phyloP scores from a whole-genome alignment of 2,329 filamentous ascomycete species.

The Aspergillus spinulosporus region DNA sequence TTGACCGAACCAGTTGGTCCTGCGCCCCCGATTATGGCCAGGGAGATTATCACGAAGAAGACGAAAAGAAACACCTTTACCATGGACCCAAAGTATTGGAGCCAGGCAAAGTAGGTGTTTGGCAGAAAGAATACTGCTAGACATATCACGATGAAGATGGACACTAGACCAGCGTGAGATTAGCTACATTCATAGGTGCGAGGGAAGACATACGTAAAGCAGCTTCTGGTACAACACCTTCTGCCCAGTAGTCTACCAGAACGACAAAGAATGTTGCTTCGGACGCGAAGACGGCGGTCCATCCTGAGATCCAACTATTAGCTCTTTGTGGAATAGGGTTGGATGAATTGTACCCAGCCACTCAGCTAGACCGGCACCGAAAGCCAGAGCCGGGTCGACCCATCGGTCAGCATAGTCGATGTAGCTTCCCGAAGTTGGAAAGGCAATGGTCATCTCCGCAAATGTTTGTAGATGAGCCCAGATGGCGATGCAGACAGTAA shows the following conservation, averaged over 20 bases:
- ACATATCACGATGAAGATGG: constrained; percentile 16
- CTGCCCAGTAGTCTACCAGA: constrained; percentile 13
- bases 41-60: constrained; percentile 36
- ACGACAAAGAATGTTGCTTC: constrained; percentile 15
- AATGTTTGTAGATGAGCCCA: constrained; percentile 15
- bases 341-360: constrained; percentile 20
- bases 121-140: constrained; percentile 29
- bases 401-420: constrained; percentile 42
- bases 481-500: constrained; percentile 7
- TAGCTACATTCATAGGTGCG: background rate
- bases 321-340: background rate
- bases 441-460: constrained; percentile 15
- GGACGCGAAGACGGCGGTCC: constrained; percentile 10
- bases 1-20: constrained; percentile 38
- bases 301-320: constrained; percentile 4
- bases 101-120: constrained; percentile 38
- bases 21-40: constrained; percentile 46
- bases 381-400: constrained; percentile 42
- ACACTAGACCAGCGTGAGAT: background rate
- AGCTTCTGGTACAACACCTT: constrained; percentile 2
- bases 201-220: constrained; percentile 4
- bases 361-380: constrained; percentile 35
- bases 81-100: constrained; percentile 37
- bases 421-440: constrained; percentile 38
- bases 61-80: constrained; percentile 43